Conservation (phyloP, 2,329 filamentous ascomycete species). For the Fusarium udum region DNA sequence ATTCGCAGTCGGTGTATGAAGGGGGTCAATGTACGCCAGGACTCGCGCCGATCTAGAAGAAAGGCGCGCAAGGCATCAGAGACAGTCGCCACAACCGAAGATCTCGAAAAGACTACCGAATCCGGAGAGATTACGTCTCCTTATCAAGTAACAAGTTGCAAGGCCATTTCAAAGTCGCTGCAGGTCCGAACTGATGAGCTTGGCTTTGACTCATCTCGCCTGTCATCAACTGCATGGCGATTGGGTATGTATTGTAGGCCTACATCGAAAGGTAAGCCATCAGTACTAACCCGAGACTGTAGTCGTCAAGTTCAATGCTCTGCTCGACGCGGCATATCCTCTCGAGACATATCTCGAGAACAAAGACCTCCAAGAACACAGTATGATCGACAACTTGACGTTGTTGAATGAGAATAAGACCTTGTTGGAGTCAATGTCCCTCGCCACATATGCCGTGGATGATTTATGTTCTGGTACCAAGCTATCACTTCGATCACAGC, state of each 20-base stretch:
- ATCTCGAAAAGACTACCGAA: rapidly evolving
- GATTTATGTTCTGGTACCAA: not conserved
- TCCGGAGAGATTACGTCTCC: rapidly evolving
- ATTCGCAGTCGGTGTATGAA: slow-evolving; percentile 9
- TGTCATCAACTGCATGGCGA: not conserved
- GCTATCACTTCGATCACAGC: not conserved
- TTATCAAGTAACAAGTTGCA: not conserved
- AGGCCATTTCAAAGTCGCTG: not conserved
- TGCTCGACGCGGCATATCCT: not conserved
- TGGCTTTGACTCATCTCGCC: not conserved
- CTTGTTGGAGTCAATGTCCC: not conserved
- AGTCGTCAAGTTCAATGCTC: not conserved
- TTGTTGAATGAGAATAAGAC: not conserved
- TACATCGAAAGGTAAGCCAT: rapidly evolving
- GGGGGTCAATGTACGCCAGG: slow-evolving; percentile 1
- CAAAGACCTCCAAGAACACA: not conserved
- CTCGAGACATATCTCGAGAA: not conserved
- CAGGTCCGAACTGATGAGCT: not conserved
- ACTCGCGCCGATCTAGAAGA: not conserved
- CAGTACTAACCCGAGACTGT: rapidly evolving
- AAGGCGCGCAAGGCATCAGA: not conserved
- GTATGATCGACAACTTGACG: not conserved
- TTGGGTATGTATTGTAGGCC: not conserved
- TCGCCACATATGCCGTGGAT: not conserved
- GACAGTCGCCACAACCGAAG: rapidly evolving